These are phyloP conservation scores for Nicotiana attenuata DNA, from an alignment of 257 asterid species.

Conservation along the genomic window DNA sequence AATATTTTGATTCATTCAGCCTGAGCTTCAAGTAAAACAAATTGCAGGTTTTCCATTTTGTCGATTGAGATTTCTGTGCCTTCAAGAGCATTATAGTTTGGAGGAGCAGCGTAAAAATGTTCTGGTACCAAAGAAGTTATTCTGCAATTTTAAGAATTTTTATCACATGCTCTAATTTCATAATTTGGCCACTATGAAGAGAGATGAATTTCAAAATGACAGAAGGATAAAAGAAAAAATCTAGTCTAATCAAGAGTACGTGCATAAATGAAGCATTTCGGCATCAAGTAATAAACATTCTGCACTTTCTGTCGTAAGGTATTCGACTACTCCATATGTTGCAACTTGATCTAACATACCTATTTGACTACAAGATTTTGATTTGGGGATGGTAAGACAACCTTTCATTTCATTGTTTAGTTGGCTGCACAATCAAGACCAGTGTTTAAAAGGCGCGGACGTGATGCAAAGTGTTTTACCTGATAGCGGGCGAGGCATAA, in stretches of 20 bases:
- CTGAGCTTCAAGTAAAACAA: neutral
- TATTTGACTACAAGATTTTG: conserved; percentile 3
- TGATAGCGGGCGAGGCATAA: too few species aligned
- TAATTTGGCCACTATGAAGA: neutral
- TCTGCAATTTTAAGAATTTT: neutral
- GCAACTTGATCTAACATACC: conserved; percentile 1
- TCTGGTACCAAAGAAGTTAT: neutral
- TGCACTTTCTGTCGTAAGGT: neutral
- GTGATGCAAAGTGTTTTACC: too few species aligned
- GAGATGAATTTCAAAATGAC: conserved; percentile 1
- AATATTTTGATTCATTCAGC: neutral
- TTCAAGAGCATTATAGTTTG: neutral
- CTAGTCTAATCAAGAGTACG: neutral
- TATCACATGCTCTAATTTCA: neutral
- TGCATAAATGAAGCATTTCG: neutral
- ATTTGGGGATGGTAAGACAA: neutral
- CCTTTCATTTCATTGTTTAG: neutral
- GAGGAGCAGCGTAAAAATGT: neutral
- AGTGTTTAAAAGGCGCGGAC: too few species aligned
- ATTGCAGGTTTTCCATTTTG: neutral
- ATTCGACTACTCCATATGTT: neutral
- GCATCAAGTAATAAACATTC: neutral
- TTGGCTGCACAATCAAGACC: neutral
- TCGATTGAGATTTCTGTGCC: neutral
- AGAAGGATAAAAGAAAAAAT: neutral